phyloP scores from a whole-genome alignment of 495 filamentous ascomycete genomes.

The Xylaria intraflava region DNA sequence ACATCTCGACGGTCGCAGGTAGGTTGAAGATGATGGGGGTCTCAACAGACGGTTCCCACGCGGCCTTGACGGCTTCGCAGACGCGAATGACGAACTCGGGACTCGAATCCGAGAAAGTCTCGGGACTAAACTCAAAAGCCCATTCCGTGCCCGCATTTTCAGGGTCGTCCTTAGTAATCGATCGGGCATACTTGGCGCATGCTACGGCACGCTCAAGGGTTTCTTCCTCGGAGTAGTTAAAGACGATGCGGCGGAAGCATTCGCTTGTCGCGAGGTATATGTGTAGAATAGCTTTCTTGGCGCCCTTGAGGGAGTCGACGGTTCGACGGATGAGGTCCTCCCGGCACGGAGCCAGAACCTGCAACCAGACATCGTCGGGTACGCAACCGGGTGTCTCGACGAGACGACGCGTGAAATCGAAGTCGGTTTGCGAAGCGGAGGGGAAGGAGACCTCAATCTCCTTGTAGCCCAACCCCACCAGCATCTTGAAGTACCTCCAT shows the following conservation, averaged over 20 bases:
- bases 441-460: conserved; percentile 98
- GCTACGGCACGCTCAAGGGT: conserved; percentile 75
- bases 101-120: conserved; percentile 90
- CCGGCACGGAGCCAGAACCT: conserved; percentile 89
- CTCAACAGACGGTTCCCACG: conserved; percentile 78
- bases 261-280: conserved; percentile 93
- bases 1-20: conserved; percentile 92
- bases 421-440: conserved; percentile 88
- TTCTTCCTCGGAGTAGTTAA: conserved; percentile 77
- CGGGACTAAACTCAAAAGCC: conserved; percentile 93
- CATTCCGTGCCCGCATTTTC: conserved; percentile 69
- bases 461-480: conserved; percentile 90
- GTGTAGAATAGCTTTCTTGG: conserved; percentile 95
- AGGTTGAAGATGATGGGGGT: conserved; percentile 96
- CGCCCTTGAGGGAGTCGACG: conserved; percentile 80
- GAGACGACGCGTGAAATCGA: conserved; percentile 85
- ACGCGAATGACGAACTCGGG: conserved; percentile 77
- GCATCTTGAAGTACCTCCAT: conserved; percentile 90
- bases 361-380: conserved; percentile 91
- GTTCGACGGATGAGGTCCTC: conserved; percentile 88
- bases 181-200: conserved; percentile 79
- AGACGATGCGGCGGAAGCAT: conserved; percentile 86
- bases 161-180: conserved; percentile 93
- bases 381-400: conserved; percentile 80
- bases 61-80: conserved; percentile 92